Percentiles rank a stretch among this genome's conserved stretches.
phyloP scores from a whole-genome alignment of 176 grass and related monocot genomes.

The Oropetium thomaeum region DNA sequence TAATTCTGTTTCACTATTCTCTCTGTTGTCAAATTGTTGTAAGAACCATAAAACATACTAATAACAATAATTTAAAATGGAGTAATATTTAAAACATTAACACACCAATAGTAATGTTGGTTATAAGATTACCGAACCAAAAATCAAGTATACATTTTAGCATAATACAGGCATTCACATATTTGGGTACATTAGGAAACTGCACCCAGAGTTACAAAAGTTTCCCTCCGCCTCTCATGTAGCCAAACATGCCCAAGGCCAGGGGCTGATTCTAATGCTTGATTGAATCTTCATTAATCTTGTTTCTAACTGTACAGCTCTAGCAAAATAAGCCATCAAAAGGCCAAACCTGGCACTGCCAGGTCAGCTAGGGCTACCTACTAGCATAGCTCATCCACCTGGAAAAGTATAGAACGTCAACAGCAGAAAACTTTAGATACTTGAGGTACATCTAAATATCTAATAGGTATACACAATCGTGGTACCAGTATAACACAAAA shows the following conservation, averaged over 20 bases:
- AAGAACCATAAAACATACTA: no score
- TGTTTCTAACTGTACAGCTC: not conserved
- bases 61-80: no score
- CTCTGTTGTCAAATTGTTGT: no score
- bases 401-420: not conserved
- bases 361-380: not conserved
- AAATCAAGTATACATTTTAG: not conserved
- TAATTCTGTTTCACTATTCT: no score
- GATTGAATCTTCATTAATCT: not conserved
- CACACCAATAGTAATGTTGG: not conserved
- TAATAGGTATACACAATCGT: slow-evolving; percentile 1
- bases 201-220: not conserved
- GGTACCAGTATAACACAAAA: not conserved
- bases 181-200: not conserved
- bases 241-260: not conserved
- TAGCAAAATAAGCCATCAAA: not conserved
- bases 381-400: not conserved
- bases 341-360: not conserved
- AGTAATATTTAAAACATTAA: not conserved
- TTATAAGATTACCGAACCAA: not conserved
- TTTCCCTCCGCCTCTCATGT: not conserved
- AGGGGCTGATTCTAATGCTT: not conserved
- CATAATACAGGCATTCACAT: not conserved
- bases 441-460: not conserved
- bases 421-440: not conserved